Base-by-base conservation (phyloP, 305 asterid species). In the Fraxinus platypoda region DNA sequence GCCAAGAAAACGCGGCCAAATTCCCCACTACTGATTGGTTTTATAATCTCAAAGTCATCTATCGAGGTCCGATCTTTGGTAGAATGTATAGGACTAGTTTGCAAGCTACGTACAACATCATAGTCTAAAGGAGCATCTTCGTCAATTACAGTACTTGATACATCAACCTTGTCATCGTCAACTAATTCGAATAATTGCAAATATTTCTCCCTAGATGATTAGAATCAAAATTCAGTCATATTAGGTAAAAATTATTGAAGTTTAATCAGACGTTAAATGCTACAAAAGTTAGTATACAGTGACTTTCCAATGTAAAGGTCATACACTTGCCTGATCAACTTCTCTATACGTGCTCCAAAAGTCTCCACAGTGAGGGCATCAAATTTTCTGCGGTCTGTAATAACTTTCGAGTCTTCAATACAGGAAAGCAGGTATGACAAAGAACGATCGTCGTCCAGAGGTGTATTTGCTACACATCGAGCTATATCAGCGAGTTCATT, bases 21-120 rank as follows among this genome's bases (percentile, higher is more conserved):
- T 84, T 98, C 99, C 74, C 99, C 99, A 79, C 98, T 98, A 83
- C 99, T 97, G 80, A 97, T 97, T 79, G 98, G 99, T 90, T 94
- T 94, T 82, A 97, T 94, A 82, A 96, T 96, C 93, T 94, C 99
- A 81, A 96, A 96, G 91, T 94, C 97, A 87, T 97, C 99, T 81
- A 97, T 94, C 15, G 99, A 91, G 79, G 99, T 97, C 52, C 98
- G 99, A 80, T 94, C 98, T 88, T 90, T 97, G 80, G 86, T 87
- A 79, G 97, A 84, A 93, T 97, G 98, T 46, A 92, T 82, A 3
- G 99, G 99, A 88, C 99, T 96, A 82, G 96, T 94, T 85, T 98
- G 89, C 83, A 96, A 89, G 91, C 99, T 96, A 66, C 97, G 98
- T 41, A 94, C 90, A 83, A 94, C 98, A 88, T 96, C 99, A 86